Evolutionary conservation across 1,139 yeast species (phyloP).

Genomic region (Taphrina betulina): DNA sequence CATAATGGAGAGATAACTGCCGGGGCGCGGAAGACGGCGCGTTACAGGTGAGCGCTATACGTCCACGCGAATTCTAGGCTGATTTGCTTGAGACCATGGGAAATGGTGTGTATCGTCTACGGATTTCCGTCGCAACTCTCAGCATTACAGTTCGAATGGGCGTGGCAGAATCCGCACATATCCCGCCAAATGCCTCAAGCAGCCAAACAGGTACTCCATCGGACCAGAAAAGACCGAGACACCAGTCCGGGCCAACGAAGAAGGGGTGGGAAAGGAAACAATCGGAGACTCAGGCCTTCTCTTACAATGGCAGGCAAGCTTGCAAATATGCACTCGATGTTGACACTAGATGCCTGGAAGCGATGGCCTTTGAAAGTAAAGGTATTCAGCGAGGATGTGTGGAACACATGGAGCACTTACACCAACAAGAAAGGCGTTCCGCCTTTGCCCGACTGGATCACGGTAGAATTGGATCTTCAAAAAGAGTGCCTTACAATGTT

Average conservation of each 20-base stretch:
- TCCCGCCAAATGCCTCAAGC: slow-evolving; percentile 30
- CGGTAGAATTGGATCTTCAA: slow-evolving; percentile 19
- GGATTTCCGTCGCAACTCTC: slow-evolving; percentile 71
- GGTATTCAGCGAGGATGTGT: slow-evolving; percentile 26
- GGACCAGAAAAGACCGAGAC: slow-evolving; percentile 18
- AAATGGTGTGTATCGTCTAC: slow-evolving; percentile 58
- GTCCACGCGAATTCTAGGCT: no score
- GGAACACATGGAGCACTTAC: slow-evolving; percentile 25
- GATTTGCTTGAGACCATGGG: slow-evolving; percentile 89
- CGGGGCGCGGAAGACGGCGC: slow-evolving; percentile 63
- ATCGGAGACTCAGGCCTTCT: slow-evolving; percentile 15
- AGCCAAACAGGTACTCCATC: slow-evolving; percentile 7
- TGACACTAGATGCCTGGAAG: slow-evolving; percentile 25
- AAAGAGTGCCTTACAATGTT: not conserved
- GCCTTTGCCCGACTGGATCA: slow-evolving; percentile 23
- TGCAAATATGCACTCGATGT: slow-evolving; percentile 21
- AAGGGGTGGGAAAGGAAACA: slow-evolving; percentile 17
- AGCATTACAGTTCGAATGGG: slow-evolving; percentile 61
- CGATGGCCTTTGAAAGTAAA: slow-evolving; percentile 32
- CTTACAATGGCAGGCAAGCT: slow-evolving; percentile 20
- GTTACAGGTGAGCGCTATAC: slow-evolving; percentile 23
- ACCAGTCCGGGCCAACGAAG: slow-evolving; percentile 16
- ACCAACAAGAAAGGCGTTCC: slow-evolving; percentile 3
- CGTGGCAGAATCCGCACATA: slow-evolving; percentile 34
- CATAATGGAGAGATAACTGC: slow-evolving; percentile 71